Evolutionary conservation across 805 yeast species (phyloP), one percentile per base, ranked within the genome.

Genomic region (Candida silvicultrix): DNA sequence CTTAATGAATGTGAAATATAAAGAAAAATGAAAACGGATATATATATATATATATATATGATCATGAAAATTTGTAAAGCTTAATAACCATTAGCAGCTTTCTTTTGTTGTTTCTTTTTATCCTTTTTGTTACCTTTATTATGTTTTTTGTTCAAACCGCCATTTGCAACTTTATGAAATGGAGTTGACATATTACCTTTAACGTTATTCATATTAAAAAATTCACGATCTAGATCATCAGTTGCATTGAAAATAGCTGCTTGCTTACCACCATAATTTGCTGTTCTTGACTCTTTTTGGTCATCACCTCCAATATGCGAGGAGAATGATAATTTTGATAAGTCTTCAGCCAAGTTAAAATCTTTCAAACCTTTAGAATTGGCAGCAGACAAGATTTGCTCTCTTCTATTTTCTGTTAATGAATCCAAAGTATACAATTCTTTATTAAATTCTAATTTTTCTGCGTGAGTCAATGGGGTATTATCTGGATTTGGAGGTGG

Each of bases 401-500:
- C 80, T 59, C 72, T 79, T 70, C 96, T 83, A 23, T 79, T 72
- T 53, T 80, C 88, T 2, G 95, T 85, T 44, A 89, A 72, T 20
- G 77, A 69, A 19, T 75, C 68, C 48, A 89, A 69, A 0, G 80
- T 77, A 64, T 85, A 89, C 43, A 86, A 64, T n/a, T 81, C 92
- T 50, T 71, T 67, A 68, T 94, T 94, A 69, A 89, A 94, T 41
- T 74, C 73, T 25, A 71, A 66, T 49, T 77, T 68, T 49, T 80
- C 84, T 57, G 79, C 82, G 18, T 67, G 66, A 1, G 73, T 59
- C 41, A 68, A 64, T 38, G 75, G 75, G 14, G 80, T 83, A 43
- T 78, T 83, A 4, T 69, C 80, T 19, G 74, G 62, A 40, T 69
- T 70, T 45, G 98, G 98, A 36, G 99, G 99, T 15, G 98, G 97